phyloP scores from a whole-genome alignment of 169 alveolate genomes.

The Cryptosporidium sp. region DNA sequence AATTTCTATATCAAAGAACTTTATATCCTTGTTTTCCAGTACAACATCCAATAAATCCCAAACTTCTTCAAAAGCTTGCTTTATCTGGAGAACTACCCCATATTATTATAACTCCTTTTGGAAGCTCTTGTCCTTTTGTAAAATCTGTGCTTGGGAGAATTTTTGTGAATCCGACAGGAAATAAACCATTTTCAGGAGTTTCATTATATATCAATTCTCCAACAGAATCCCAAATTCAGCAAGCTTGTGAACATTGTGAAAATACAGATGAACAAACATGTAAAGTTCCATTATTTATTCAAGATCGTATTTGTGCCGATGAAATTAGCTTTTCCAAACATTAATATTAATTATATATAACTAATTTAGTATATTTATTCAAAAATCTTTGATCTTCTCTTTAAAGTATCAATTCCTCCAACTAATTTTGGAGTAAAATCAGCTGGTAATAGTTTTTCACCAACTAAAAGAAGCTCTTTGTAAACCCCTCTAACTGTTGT shows the following conservation, averaged over 20 bases:
- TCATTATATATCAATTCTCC: constrained; percentile 44
- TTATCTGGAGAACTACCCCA: constrained; percentile 65
- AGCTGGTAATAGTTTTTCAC: constrained; percentile 52
- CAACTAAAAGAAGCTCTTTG: constrained; percentile 43
- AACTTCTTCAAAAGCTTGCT: constrained; percentile 6
- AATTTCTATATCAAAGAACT: constrained; percentile 64
- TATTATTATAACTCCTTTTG: constrained; percentile 20
- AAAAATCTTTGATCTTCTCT: constrained; percentile 53
- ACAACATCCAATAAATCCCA: constrained; percentile 72
- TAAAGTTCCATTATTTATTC: constrained; percentile 27
- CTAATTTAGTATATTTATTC: constrained; percentile 1
- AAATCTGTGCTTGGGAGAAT: constrained; percentile 61
- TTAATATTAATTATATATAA: neutral
- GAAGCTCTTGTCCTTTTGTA: constrained; percentile 11
- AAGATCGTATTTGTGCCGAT: constrained; percentile 57
- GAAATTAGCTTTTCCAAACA: neutral
- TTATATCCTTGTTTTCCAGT: constrained; percentile 64
- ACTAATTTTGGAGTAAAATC: constrained; percentile 57
- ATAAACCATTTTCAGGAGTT: constrained; percentile 22
- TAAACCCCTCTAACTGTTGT: constrained; percentile 73
- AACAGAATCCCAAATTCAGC: constrained; percentile 18
- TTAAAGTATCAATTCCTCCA: constrained; percentile 71
- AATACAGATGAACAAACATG: neutral
- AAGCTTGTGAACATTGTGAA: neutral
- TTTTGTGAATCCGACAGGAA: constrained; percentile 44